A percentile compares a stretch with the other conserved stretches of the same genome.
Conservation (phyloP, 371 early-diverging fungal genomes). For the Gilbertella persicaria region DNA sequence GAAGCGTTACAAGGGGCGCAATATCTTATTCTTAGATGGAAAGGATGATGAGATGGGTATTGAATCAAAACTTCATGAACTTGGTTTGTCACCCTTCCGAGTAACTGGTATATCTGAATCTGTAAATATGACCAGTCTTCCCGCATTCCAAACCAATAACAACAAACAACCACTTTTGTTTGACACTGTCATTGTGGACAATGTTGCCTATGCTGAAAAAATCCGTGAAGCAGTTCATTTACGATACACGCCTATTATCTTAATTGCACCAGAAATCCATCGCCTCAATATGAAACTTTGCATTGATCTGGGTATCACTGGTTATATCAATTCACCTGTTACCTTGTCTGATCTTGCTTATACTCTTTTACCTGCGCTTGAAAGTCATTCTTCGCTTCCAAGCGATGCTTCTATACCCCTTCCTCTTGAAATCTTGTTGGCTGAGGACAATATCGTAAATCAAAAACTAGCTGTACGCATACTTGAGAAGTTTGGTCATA, state of each 20-base stretch:
- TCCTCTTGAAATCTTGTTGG: conserved; percentile 70
- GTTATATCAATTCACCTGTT: conserved; percentile 63
- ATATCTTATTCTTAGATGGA: conserved; percentile 52
- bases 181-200: conserved; percentile 60
- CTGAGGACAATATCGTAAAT: conserved; percentile 84
- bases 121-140: conserved; percentile 21
- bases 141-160: conserved; percentile 5
- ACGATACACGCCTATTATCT: conserved; percentile 69
- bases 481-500: conserved; percentile 75
- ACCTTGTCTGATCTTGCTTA: conserved; percentile 63
- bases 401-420: conserved; percentile 50
- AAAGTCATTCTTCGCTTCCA: conserved; percentile 61
- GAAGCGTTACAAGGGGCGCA: conserved; percentile 43
- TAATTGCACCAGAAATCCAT: conserved; percentile 46
- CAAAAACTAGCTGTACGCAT: conserved; percentile 77
- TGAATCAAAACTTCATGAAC: conserved; percentile 28
- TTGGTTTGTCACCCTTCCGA: conserved; percentile 44
- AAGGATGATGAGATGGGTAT: conserved; percentile 24
- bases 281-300: conserved; percentile 61
- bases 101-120: conserved; percentile 46
- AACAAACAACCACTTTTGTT: conserved; percentile 39
- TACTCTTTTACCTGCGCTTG: conserved; percentile 69
- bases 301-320: conserved; percentile 65
- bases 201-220: conserved; percentile 51
- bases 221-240: conserved; percentile 54